A percentile compares a stretch with the other conserved stretches of the same genome.
phyloP scores from a whole-genome alignment of 2,329 filamentous ascomycete genomes.

The Neonectria sp. region DNA sequence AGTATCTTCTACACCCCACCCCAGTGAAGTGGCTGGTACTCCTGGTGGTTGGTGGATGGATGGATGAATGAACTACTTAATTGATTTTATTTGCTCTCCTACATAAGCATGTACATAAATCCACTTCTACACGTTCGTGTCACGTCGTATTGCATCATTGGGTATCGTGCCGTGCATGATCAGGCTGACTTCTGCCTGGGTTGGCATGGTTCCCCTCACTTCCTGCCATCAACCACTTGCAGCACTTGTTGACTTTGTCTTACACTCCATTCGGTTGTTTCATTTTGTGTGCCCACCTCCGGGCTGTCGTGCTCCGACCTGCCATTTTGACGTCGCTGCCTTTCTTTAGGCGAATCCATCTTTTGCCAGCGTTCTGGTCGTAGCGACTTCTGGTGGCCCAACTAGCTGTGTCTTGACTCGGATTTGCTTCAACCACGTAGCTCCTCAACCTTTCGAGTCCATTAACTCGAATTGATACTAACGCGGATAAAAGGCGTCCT shows the following conservation, averaged over 20 bases:
- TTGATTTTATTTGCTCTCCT: constrained; percentile 22
- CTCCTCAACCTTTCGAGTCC: background rate
- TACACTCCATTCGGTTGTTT: background rate
- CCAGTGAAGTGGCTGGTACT: background rate
- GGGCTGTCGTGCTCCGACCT: background rate
- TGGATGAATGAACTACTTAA: constrained; percentile 2
- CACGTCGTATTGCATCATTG: constrained; percentile 25
- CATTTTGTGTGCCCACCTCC: background rate
- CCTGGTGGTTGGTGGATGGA: background rate
- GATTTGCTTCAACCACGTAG: background rate
- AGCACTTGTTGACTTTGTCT: background rate
- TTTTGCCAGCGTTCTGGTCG: background rate
- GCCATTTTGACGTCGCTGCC: background rate
- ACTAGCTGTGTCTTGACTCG: too few relatives aligned
- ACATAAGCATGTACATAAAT: constrained; percentile 17
- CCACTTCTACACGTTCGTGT: constrained; percentile 16
- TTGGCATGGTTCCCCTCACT: constrained; percentile 17
- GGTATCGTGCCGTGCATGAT: constrained; percentile 25
- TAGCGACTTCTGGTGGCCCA: background rate
- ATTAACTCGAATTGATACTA: too few relatives aligned
- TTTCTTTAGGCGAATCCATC: background rate
- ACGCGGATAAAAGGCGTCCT: background rate
- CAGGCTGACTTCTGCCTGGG: constrained; percentile 3
- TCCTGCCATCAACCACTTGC: background rate
- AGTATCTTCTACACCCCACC: background rate